Percentiles rank a stretch among this genome's conserved stretches.
Evolutionary conservation across 495 filamentous ascomycete genomes (phyloP).

Genomic region (Massariosphaeria phaeospora): DNA sequence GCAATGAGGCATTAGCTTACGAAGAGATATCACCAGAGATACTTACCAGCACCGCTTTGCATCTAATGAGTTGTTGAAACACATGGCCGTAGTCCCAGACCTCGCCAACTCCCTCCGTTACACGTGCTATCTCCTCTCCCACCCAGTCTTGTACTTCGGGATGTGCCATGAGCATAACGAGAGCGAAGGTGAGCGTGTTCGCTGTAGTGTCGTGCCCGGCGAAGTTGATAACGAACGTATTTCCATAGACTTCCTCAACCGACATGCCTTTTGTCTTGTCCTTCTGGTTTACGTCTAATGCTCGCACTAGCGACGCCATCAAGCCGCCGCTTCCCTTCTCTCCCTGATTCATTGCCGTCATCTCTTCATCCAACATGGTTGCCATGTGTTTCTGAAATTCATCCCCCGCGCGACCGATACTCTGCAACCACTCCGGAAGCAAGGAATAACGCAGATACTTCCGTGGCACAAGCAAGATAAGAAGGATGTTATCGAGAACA

Average conservation of each 20-base stretch:
- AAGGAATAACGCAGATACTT: neutral
- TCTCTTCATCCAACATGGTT: neutral
- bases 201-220: slow-evolving; percentile 53
- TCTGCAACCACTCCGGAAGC: neutral
- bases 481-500: neutral
- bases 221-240: slow-evolving; percentile 49
- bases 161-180: slow-evolving; percentile 43
- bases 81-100: slow-evolving; percentile 32
- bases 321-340: neutral
- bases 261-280: slow-evolving; percentile 14
- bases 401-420: neutral
- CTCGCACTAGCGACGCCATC: neutral
- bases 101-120: slow-evolving; percentile 28
- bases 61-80: slow-evolving; percentile 8
- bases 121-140: slow-evolving; percentile 38
- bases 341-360: neutral
- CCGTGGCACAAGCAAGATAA: neutral
- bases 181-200: slow-evolving; percentile 41
- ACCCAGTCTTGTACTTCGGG: slow-evolving; percentile 47
- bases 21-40: neutral
- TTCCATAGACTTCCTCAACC: slow-evolving; percentile 47
- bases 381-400: neutral
- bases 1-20: slow-evolving; percentile 26
- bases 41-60: slow-evolving; percentile 3
- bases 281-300: too few species aligned